Conservation (phyloP, 2,329 filamentous ascomycete genomes). For the Emmonsiellopsis sp. region DNA sequence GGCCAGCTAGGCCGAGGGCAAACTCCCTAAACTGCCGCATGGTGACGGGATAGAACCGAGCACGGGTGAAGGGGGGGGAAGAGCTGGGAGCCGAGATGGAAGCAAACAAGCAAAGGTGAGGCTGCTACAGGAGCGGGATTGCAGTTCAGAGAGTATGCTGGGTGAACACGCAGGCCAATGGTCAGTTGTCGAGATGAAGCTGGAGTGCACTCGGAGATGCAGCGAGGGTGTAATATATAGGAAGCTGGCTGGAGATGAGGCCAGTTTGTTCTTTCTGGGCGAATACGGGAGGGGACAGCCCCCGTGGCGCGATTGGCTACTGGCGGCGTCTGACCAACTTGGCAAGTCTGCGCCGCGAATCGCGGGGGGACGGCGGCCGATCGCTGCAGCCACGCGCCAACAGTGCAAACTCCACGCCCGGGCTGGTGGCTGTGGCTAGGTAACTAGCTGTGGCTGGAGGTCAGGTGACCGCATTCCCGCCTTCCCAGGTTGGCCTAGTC, state of each 20-base stretch:
- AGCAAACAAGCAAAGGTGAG: no score
- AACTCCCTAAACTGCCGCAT: slow-evolving; percentile 34
- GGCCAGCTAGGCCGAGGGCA: slow-evolving; percentile 25
- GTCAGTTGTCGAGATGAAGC: not conserved
- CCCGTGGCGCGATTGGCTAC: not conserved
- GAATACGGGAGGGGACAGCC: not conserved
- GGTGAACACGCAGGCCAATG: no score
- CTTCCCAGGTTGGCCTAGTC: no score
- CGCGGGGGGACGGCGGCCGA: no score
- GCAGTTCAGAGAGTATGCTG: no score
- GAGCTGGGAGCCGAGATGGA: no score
- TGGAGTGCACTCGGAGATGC: not conserved
- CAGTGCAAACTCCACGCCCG: no score
- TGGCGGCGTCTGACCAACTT: not conserved
- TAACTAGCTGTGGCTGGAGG: no score
- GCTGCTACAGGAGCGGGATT: no score
- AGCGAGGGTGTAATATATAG: not conserved
- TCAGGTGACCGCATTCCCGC: no score
- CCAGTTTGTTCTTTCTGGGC: slow-evolving; percentile 3
- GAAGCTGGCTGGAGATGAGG: not conserved
- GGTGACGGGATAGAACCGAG: not conserved
- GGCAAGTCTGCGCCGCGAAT: not conserved
- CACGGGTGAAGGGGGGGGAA: not conserved
- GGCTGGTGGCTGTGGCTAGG: no score
- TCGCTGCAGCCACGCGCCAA: no score